A percentile compares a stretch with the other conserved stretches of the same genome.
These are phyloP conservation scores for Dendrobium officinale DNA, from an alignment of 106 monocot species.

Conservation along the genomic window DNA sequence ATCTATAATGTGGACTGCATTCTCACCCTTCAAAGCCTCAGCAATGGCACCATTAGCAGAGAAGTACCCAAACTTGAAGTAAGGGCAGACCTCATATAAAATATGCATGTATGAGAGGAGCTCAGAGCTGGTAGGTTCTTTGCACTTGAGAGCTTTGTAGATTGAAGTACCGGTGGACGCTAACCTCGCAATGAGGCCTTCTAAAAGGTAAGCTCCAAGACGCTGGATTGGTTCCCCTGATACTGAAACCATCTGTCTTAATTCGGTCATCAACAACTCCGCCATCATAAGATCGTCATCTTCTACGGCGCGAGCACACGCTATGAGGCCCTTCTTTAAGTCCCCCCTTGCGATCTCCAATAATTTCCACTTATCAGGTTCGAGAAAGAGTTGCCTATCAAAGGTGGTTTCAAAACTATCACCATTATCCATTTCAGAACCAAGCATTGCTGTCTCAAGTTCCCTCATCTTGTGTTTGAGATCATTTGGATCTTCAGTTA, in stretches of 20 bases:
- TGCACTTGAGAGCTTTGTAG: slow-evolving; percentile 82
- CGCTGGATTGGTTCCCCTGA: slow-evolving; percentile 75
- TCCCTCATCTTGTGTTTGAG: slow-evolving; percentile 53
- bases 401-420: slow-evolving; percentile 24
- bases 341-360: slow-evolving; percentile 53
- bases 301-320: slow-evolving; percentile 65
- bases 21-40: slow-evolving; percentile 67
- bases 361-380: slow-evolving; percentile 33
- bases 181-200: slow-evolving; percentile 72
- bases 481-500: slow-evolving; percentile 59
- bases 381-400: slow-evolving; percentile 17
- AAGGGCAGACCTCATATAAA: slow-evolving; percentile 86
- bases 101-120: slow-evolving; percentile 93
- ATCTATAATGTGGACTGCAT: slow-evolving; percentile 79
- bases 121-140: slow-evolving; percentile 69
- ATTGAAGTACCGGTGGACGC: slow-evolving; percentile 72
- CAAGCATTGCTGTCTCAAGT: slow-evolving; percentile 53
- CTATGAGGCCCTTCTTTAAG: slow-evolving; percentile 59
- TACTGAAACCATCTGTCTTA: slow-evolving; percentile 72
- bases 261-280: slow-evolving; percentile 38
- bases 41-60: slow-evolving; percentile 96
- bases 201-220: slow-evolving; percentile 75
- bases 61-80: slow-evolving; percentile 91
- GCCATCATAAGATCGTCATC: slow-evolving; percentile 35
- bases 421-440: slow-evolving; percentile 29